Evolutionary conservation across 1,139 yeast species (phyloP), one percentile per base, ranked within the genome.

Genomic region (Scheffersomyces stambukii): DNA sequence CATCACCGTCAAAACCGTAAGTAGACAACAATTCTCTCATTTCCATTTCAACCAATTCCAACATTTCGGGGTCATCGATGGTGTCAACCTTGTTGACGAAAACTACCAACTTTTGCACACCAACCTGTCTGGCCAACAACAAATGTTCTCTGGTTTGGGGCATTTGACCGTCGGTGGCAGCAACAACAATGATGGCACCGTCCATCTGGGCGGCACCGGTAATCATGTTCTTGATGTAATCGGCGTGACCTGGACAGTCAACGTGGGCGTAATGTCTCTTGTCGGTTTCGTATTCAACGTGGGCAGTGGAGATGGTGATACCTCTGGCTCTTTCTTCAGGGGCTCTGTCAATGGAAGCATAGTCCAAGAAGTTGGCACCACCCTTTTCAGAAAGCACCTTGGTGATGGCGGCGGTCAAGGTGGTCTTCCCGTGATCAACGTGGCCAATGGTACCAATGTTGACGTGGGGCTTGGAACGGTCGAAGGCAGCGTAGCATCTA

Each of bases 191-290:
- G 52, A 91, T 89, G 47, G 97, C 98, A 74, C 97, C 97, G 62
- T 91, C 98, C 97, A 89, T 89, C 64, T 91, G 96, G 50, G 97
- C 96, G 51, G 97, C 97, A 80, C 97, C 97, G 46, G 96, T 86
- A 64, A 91, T 91, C 97, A 91, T 91, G 64, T 89, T 89, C 74
- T 91, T 91, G 65, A 91, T 91, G 66, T 89, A 91, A 75, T 91
- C 97, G 43, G 95, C 94, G 77, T 91, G 98, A 51, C 98, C 98
- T 37, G 97, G 97, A 72, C 23, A 24, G 93, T 89, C 97, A 46
- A 88, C 96, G 61, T 89, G 97, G 43, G 97, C 88, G 57, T 86
- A 86, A 65, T 88, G 96, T 66, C 96, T 83, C 58, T 81, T 82
- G 19, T 70, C 88, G 37, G 96, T 88, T 62, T 84, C 89, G 64